Evolutionary conservation across 192 early-diverging fungal genomes (phyloP).

Genomic region (Coemansia sp.): DNA sequence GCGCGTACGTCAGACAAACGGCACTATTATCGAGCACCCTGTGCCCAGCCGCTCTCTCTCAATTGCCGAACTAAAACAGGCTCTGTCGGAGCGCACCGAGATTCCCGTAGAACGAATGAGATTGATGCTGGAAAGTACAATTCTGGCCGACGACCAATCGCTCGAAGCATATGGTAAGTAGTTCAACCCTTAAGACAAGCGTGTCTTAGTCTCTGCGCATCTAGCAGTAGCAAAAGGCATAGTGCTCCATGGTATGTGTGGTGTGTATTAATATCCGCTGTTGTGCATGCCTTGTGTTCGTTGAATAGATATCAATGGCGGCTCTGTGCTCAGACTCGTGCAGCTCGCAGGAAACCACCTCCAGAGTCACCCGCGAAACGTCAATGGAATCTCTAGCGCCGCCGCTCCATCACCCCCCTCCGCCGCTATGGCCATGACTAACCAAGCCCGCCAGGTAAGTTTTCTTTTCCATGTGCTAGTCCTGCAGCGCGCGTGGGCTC

Average conservation of each 20-base stretch:
- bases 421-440: background rate
- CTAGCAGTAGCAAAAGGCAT: constrained; percentile 2
- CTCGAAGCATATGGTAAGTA: constrained; percentile 46
- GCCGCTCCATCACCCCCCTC: constrained; percentile 11
- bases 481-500: background rate
- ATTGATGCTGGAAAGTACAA: constrained; percentile 34
- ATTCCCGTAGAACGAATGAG: constrained; percentile 40
- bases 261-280: constrained; percentile 8
- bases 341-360: constrained; percentile 24
- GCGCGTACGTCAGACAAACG: constrained; percentile 35
- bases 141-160: constrained; percentile 36
- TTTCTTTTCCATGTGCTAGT: background rate
- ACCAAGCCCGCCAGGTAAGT: constrained; percentile 44
- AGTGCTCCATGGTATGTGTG: background rate
- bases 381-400: constrained; percentile 26
- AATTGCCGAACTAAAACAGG: constrained; percentile 29
- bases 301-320: constrained; percentile 24
- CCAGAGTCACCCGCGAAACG: constrained; percentile 12
- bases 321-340: constrained; percentile 24
- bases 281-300: background rate
- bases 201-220: background rate
- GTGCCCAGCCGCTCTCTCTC: constrained; percentile 2
- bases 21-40: constrained; percentile 22
- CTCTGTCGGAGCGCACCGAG: constrained; percentile 25
- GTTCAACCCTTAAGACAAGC: background rate